Conservation (phyloP, 192 early-diverging fungal genomes). For the Gigaspora rosea region DNA sequence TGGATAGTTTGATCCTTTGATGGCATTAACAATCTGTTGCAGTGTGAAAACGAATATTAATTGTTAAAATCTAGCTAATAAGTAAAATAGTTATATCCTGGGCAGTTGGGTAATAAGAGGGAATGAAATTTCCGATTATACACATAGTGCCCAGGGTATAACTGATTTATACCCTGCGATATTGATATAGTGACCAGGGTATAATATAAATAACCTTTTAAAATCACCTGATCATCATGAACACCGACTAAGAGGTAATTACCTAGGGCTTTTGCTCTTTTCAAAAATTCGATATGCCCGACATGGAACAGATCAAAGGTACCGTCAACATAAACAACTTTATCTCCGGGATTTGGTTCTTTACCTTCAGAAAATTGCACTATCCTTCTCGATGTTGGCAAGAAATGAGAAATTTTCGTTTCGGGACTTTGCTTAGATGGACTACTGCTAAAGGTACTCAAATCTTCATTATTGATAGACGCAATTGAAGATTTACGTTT, state of each 20-base stretch:
- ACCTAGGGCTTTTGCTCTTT: constrained; percentile 79
- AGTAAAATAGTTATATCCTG: background rate
- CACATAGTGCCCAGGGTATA: too few species aligned
- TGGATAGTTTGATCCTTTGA: constrained; percentile 87
- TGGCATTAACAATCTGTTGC: constrained; percentile 72
- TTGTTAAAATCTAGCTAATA: background rate
- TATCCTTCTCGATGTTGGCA: constrained; percentile 84
- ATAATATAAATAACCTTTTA: background rate
- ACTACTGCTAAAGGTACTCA: constrained; percentile 59
- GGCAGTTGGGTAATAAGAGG: too few species aligned
- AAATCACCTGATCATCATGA: constrained; percentile 76
- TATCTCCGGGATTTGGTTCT: constrained; percentile 75
- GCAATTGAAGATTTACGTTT: constrained; percentile 60
- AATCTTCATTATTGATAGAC: constrained; percentile 60
- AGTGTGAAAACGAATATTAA: background rate
- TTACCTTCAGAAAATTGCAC: constrained; percentile 87
- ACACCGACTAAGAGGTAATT: constrained; percentile 93
- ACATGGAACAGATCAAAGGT: constrained; percentile 96
- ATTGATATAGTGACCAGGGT: too few species aligned
- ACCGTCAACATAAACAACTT: constrained; percentile 93
- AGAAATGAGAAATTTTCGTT: constrained; percentile 81
- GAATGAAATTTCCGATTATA: too few species aligned
- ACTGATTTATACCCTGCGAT: too few species aligned
- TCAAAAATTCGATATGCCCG: constrained; percentile 94
- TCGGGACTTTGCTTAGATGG: constrained; percentile 39